phyloP scores from a whole-genome alignment of 2,329 filamentous ascomycete species.

The Paraphoma chrysanthemicola region DNA sequence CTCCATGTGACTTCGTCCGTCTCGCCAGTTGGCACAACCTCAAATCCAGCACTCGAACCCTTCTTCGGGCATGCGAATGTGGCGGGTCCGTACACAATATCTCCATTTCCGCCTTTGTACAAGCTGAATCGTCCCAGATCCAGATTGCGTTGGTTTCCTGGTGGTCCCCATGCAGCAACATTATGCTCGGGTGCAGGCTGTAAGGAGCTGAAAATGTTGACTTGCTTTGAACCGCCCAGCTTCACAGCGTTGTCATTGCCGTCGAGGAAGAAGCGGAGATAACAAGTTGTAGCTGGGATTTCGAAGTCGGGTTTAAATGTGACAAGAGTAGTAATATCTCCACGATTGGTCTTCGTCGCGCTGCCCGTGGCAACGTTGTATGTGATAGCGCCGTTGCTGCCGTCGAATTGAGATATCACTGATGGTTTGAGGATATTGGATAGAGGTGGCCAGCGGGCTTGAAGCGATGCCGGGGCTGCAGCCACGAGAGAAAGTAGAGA shows the following conservation, averaged over 20 bases:
- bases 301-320: slow-evolving; percentile 14
- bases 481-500: slow-evolving; percentile 11
- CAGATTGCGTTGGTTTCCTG: slow-evolving; percentile 17
- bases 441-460: slow-evolving; percentile 6
- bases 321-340: slow-evolving; percentile 21
- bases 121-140: slow-evolving; percentile 10
- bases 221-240: slow-evolving; percentile 2
- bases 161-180: slow-evolving; percentile 11
- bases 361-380: slow-evolving; percentile 1
- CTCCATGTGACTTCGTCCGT: slow-evolving; percentile 12
- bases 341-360: neutral
- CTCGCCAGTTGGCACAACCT: slow-evolving; percentile 20
- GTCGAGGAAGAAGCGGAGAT: slow-evolving; percentile 17
- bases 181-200: slow-evolving; percentile 10
- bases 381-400: slow-evolving; percentile 14
- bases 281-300: slow-evolving; percentile 7
- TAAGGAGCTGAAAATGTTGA: slow-evolving; percentile 17
- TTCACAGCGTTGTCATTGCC: neutral
- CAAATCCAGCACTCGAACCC: slow-evolving; percentile 8
- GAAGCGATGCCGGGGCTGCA: slow-evolving; percentile 7
- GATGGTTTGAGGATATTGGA: slow-evolving; percentile 12
- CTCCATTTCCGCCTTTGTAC: slow-evolving; percentile 4
- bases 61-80: neutral
- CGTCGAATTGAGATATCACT: slow-evolving; percentile 13
- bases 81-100: slow-evolving; percentile 2